A percentile compares a stretch with the other conserved stretches of the same genome.
These are phyloP conservation scores for Exsudoporus floridanus DNA, from an alignment of 1,284 basidiomycete genomes.

Conservation along the genomic window DNA sequence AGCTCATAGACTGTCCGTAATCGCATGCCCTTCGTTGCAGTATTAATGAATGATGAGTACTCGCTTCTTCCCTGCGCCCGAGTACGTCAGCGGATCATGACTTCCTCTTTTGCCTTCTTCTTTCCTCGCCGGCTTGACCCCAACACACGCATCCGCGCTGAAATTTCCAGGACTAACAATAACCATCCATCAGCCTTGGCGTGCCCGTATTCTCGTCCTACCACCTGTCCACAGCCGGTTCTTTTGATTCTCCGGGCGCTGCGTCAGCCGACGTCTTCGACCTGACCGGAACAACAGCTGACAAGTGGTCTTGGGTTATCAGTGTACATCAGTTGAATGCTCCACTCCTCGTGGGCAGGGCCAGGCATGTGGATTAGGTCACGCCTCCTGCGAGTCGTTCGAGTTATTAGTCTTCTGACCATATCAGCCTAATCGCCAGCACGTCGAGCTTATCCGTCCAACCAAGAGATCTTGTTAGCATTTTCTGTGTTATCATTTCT, in stretches of 20 bases:
- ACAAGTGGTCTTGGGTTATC: neutral
- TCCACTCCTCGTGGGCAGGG: neutral
- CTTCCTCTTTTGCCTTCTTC: too few relatives aligned
- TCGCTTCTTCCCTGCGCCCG: too few relatives aligned
- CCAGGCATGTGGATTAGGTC: neutral
- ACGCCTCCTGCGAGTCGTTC: too few relatives aligned
- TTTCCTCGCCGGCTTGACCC: too few relatives aligned
- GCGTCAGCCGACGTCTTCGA: neutral
- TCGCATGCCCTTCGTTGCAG: too few relatives aligned
- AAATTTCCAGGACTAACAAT: neutral
- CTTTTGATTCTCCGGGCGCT: neutral
- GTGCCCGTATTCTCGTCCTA: neutral
- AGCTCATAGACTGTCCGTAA: too few relatives aligned
- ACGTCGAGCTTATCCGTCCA: neutral
- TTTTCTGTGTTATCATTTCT: neutral
- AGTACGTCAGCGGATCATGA: too few relatives aligned
- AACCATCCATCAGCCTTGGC: neutral
- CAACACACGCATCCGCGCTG: neutral
- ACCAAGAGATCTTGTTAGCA: neutral
- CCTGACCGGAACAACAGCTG: neutral
- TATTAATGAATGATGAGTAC: too few relatives aligned
- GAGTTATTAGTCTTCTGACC: neutral
- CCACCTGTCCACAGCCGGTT: neutral
- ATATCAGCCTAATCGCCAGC: neutral
- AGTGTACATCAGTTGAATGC: neutral